Percentiles rank a stretch among this genome's conserved stretches.
These are phyloP conservation scores for Apiotrichum montevideense DNA, from an alignment of 1,284 basidiomycete species.

Conservation along the genomic window DNA sequence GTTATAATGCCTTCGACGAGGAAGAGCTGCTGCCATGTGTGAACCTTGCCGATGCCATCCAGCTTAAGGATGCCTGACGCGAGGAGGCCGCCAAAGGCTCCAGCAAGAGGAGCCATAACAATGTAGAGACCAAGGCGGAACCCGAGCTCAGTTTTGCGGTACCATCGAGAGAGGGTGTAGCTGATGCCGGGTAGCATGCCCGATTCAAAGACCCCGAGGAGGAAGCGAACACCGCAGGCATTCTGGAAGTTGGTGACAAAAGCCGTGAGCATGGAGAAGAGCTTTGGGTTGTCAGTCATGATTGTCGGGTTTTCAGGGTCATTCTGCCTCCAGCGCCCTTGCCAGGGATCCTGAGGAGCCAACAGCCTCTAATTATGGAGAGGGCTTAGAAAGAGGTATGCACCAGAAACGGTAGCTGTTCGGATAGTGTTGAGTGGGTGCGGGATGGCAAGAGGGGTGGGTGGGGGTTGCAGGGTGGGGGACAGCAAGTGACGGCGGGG, in stretches of 20 bases:
- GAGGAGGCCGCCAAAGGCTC: constrained; percentile 19
- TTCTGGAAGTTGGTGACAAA: constrained; percentile 28
- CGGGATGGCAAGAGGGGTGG: too few species aligned
- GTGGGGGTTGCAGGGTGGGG: too few species aligned
- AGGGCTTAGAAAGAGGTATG: too few species aligned
- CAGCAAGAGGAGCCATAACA: constrained; percentile 14
- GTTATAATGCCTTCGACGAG: constrained; percentile 19
- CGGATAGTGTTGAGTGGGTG: too few species aligned
- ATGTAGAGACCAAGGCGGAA: constrained; percentile 21
- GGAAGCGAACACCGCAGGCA: constrained; percentile 24
- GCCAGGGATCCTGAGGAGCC: too few species aligned
- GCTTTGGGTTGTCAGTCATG: background rate
- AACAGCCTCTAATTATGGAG: too few species aligned
- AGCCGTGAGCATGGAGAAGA: constrained; percentile 18
- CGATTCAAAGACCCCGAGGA: constrained; percentile 25
- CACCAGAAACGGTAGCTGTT: too few species aligned
- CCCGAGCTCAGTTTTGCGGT: constrained; percentile 16
- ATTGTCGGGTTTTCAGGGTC: too few species aligned
- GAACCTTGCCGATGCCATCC: constrained; percentile 7
- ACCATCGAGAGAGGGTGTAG: constrained; percentile 15
- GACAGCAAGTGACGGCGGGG: too few species aligned
- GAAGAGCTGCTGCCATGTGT: constrained; percentile 18
- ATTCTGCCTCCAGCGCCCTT: too few species aligned
- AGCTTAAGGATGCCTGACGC: constrained; percentile 16
- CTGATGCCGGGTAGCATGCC: constrained; percentile 21